Conservation (phyloP, 345 rosid genomes). For the Salix purpurea region DNA sequence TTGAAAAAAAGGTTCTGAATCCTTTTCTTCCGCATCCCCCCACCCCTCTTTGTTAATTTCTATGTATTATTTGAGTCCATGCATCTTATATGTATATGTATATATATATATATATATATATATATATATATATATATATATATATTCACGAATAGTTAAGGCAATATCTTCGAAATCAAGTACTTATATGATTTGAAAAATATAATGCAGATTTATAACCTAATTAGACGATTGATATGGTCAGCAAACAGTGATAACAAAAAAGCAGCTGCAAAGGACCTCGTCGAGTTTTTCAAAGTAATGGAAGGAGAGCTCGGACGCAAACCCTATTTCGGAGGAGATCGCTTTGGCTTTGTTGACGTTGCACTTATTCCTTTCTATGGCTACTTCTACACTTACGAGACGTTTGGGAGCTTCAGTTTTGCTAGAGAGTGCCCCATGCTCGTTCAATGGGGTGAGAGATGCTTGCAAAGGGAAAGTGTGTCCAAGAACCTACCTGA, state of each 20-base stretch:
- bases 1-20: conserved; percentile 1
- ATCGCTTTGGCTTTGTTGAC: conserved; percentile 11
- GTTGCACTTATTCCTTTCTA: conserved; percentile 5
- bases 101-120: too few relatives aligned
- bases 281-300: background rate
- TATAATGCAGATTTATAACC: conserved; percentile 1
- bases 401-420: background rate
- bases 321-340: conserved; percentile 8
- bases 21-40: too few relatives aligned
- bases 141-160: too few relatives aligned
- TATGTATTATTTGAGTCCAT: too few relatives aligned
- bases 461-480: conserved; percentile 12
- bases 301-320: conserved; percentile 10
- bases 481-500: conserved; percentile 2
- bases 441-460: conserved; percentile 11
- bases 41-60: too few relatives aligned
- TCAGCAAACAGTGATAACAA: background rate
- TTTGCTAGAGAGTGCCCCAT: conserved; percentile 11
- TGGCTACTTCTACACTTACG: conserved; percentile 6
- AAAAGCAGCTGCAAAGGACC: background rate
- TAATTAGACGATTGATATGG: conserved; percentile 8
- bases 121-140: too few relatives aligned
- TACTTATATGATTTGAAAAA: too few relatives aligned
- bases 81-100: too few relatives aligned
- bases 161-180: too few relatives aligned